A percentile compares a stretch with the other conserved stretches of the same genome.
Conservation (phyloP, 352 stramenopile genomes). For the Blastocystis sp. region DNA sequence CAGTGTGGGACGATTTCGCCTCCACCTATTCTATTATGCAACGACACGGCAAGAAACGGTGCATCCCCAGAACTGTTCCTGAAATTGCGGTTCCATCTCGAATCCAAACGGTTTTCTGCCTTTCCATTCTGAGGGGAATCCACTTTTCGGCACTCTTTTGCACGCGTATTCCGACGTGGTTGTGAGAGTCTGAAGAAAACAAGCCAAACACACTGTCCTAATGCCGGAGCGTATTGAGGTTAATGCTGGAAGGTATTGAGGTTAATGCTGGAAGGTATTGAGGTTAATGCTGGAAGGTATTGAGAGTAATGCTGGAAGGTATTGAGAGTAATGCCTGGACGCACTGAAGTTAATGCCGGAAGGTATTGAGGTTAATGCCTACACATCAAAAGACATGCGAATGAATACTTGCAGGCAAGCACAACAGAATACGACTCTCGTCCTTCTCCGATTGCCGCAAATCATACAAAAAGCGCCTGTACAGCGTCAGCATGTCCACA, state of each 20-base stretch:
- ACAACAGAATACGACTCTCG: conserved; percentile 40
- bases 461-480: conserved; percentile 32
- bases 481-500: conserved; percentile 56
- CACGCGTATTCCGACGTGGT: no score
- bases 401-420: conserved; percentile 6
- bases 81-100: conserved; percentile 64
- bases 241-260: no score
- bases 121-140: no score
- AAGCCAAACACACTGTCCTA: no score
- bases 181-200: no score
- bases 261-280: no score
- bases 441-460: background rate
- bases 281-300: no score
- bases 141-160: no score
- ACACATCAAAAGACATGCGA: background rate
- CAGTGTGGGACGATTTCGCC: conserved; percentile 35
- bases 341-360: background rate
- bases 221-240: no score
- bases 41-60: background rate
- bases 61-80: conserved; percentile 69
- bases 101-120: background rate
- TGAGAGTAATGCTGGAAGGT: no score
- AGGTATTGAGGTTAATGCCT: background rate
- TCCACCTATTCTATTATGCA: conserved; percentile 19
- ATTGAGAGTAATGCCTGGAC: no score